A percentile compares a stretch with the other conserved stretches of the same genome.
phyloP scores from a whole-genome alignment of 2,329 filamentous ascomycete genomes.

The Alternaria triticina region DNA sequence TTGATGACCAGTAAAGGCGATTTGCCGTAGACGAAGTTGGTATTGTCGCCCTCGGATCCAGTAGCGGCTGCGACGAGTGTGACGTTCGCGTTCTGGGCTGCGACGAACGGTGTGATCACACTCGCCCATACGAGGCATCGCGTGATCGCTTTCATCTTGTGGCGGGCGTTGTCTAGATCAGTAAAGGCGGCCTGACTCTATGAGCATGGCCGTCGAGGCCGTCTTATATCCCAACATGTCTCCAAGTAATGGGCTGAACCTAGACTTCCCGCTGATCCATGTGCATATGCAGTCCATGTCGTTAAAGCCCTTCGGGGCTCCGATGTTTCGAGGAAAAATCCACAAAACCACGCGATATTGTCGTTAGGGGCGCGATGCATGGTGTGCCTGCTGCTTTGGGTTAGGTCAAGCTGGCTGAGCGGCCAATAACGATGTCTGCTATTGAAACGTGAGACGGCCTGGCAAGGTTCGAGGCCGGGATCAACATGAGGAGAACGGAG shows the following conservation, averaged over 20 bases:
- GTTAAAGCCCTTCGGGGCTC: neutral
- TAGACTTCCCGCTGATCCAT: neutral
- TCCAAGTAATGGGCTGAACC: neutral
- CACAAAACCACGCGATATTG: neutral
- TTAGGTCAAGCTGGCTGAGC: neutral
- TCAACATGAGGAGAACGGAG: neutral
- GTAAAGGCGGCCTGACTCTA: neutral
- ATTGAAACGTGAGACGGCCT: slow-evolving; percentile 27
- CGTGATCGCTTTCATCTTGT: slow-evolving; percentile 2
- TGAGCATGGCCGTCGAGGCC: neutral
- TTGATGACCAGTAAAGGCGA: slow-evolving; percentile 32
- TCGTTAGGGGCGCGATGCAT: neutral
- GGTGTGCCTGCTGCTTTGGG: slow-evolving; percentile 19
- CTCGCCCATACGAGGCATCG: slow-evolving; percentile 12
- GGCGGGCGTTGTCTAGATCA: neutral
- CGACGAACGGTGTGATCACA: neutral
- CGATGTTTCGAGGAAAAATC: slow-evolving; percentile 1
- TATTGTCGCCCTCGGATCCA: slow-evolving; percentile 38
- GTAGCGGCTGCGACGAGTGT: slow-evolving; percentile 28
- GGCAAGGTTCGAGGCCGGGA: neutral
- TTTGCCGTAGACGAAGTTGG: slow-evolving; percentile 31
- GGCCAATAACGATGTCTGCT: slow-evolving; percentile 19
- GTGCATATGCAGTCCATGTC: neutral
- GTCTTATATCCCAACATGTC: neutral
- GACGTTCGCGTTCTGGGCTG: slow-evolving; percentile 26